These are phyloP conservation scores for Chaetomium olivaceum DNA, from an alignment of 2,329 filamentous ascomycete genomes.

Conservation along the genomic window DNA sequence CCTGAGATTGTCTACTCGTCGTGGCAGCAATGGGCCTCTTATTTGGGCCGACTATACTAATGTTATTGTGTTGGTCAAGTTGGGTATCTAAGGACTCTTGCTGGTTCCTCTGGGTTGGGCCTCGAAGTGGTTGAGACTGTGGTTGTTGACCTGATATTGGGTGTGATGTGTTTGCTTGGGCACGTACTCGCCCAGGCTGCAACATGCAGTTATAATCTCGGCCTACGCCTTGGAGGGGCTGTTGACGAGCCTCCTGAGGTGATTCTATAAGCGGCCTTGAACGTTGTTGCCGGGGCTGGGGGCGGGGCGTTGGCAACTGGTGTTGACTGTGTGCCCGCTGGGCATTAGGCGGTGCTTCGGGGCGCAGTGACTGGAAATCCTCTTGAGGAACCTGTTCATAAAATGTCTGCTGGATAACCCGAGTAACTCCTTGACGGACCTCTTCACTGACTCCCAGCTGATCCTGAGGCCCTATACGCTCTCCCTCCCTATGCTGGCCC, in stretches of 20 bases:
- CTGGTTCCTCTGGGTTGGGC: too few species aligned
- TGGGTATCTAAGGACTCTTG: neutral
- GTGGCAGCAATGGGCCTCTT: slow-evolving; percentile 1
- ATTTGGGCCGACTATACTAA: neutral
- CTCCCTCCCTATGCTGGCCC: neutral
- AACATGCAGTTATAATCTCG: neutral
- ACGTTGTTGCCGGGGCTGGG: neutral
- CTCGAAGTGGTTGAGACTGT: too few species aligned
- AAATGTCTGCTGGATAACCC: neutral
- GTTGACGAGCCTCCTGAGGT: neutral
- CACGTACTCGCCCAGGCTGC: too few species aligned
- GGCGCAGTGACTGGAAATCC: neutral
- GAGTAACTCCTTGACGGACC: neutral
- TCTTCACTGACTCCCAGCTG: neutral
- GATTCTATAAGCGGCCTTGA: neutral
- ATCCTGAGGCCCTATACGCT: too few species aligned
- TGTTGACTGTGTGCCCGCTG: neutral
- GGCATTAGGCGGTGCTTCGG: neutral
- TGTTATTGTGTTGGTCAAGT: neutral
- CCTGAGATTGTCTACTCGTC: neutral
- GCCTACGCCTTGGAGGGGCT: neutral
- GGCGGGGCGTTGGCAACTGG: too few species aligned
- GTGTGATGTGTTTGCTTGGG: too few species aligned
- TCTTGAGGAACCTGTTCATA: too few species aligned
- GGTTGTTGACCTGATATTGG: too few species aligned